Evolutionary conservation across 2,329 filamentous ascomycete genomes (phyloP).

Genomic region (Penicillium digitatum): DNA sequence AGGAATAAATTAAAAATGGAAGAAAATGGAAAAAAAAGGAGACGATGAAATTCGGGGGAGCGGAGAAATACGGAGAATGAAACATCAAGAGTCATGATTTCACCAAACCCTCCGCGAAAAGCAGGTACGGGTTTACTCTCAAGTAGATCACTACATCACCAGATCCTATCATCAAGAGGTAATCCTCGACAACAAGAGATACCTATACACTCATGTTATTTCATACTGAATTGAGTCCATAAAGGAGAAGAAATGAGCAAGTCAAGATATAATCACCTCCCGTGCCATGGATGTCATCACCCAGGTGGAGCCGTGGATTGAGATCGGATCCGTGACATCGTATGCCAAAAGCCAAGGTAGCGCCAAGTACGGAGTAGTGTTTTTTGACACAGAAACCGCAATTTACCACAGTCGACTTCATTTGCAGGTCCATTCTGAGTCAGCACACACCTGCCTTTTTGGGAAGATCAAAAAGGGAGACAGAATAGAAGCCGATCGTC

Average conservation of each 20-base stretch:
- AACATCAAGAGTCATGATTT: constrained; percentile 9
- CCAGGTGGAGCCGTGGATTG: constrained; percentile 16
- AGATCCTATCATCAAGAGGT: not conserved
- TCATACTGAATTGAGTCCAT: not conserved
- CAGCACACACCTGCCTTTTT: not conserved
- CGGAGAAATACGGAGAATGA: constrained; percentile 20
- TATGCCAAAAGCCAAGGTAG: not conserved
- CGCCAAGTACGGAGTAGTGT: not conserved
- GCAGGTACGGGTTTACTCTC: constrained; percentile 13
- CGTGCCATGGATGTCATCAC: constrained; percentile 22
- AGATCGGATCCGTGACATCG: constrained; percentile 15
- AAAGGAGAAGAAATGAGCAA: not conserved
- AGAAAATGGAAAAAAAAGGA: not conserved
- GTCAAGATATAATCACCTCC: constrained; percentile 15
- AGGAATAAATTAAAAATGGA: not conserved
- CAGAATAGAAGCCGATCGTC: not conserved
- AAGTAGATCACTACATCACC: not conserved
- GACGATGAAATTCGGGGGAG: constrained; percentile 8
- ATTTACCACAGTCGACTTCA: constrained; percentile 3
- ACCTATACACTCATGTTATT: not conserved
- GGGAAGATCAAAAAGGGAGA: not conserved
- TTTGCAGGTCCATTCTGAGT: not conserved
- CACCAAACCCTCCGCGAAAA: constrained; percentile 14
- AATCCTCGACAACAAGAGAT: not conserved
- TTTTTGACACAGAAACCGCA: not conserved